Base-by-base conservation (phyloP, 2,329 filamentous ascomycete genomes). In the Monosporascus ibericus region DNA sequence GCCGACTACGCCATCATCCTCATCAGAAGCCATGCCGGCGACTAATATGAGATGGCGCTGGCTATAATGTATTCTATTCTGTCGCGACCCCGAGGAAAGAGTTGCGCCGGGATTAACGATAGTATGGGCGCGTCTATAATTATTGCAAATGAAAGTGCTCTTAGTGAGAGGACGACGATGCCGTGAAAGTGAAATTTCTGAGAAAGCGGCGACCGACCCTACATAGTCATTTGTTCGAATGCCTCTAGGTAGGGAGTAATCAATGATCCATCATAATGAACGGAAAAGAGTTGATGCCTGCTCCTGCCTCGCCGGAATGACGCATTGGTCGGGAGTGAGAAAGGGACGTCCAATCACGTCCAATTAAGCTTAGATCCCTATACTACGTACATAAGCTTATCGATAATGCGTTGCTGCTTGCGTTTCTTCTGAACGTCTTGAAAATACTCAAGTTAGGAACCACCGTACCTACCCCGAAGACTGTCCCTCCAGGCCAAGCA, bases 1-100 rank as follows among this genome's bases (percentile, higher is more conserved):
- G 39, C n/a, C 49, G 47, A 51, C 52, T 30, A 48, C 51, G 39
- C 42, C 52, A 18, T 42, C 38, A 15, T n/a, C n/a, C n/a, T 52
- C 48, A 51, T 52, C 39, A 18, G 52, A 49, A 15, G 50, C 47
- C 55, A 46, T 46, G 5, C 27, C n/a, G 14, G 39, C 39, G 18
- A 42, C 7, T n/a, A 18, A 11, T 18, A 15, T 2, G 39, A 42
- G 9, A 20, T 22, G 39, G 27, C 11, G 27, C 5, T 11, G 27
- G 3, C 4, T 20, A 20, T 20, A 42, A n/a, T 42, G 39, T 42
- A 20, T 42, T 20, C 20, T 20, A 24, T 8, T n/a, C 24, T 20
- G 39, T 20, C n/a, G 15, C 24, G 44, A 9, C n/a, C n/a, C 6
- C 4, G 22, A 27, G 8, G 22, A 18, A 42, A 14, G 18, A 42